These are phyloP conservation scores for Trapa bicornis DNA, from an alignment of 345 rosid species.

Conservation along the genomic window DNA sequence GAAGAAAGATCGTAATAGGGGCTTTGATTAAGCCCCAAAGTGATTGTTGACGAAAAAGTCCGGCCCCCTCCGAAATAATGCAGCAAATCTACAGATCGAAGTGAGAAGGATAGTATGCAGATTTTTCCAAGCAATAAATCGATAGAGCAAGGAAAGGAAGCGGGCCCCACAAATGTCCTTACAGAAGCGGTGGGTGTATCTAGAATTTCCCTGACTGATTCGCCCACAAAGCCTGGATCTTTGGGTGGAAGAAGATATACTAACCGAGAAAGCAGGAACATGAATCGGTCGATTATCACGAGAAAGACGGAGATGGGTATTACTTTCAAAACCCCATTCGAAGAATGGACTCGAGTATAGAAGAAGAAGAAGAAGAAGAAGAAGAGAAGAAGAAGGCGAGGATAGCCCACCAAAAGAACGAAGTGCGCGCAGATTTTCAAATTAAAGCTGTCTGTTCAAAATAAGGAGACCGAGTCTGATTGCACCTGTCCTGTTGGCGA, in stretches of 20 bases:
- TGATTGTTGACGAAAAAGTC: neutral
- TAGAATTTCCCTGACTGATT: neutral
- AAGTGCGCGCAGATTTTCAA: slow-evolving; percentile 31
- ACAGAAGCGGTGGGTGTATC: neutral
- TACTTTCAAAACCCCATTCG: slow-evolving; percentile 8
- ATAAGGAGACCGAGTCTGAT: neutral
- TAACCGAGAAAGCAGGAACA: neutral
- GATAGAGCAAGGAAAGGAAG: neutral
- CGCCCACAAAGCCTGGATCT: slow-evolving; percentile 2
- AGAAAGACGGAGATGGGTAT: neutral
- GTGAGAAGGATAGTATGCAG: neutral
- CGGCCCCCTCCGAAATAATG: neutral
- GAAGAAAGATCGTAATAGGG: no score
- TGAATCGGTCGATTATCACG: neutral
- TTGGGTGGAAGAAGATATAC: slow-evolving; percentile 1
- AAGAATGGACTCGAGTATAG: neutral
- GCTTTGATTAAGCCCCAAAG: neutral
- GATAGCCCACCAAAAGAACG: slow-evolving; percentile 4
- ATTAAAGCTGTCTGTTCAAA: slow-evolving; percentile 22
- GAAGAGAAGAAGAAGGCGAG: neutral
- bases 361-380: no score
- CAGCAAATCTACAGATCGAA: neutral
- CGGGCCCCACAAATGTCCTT: slow-evolving; percentile 5
- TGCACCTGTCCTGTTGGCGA: neutral
- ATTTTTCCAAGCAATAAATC: neutral